phyloP scores from a whole-genome alignment of 2,329 filamentous ascomycete species.

The Plenodomus lindquistii region DNA sequence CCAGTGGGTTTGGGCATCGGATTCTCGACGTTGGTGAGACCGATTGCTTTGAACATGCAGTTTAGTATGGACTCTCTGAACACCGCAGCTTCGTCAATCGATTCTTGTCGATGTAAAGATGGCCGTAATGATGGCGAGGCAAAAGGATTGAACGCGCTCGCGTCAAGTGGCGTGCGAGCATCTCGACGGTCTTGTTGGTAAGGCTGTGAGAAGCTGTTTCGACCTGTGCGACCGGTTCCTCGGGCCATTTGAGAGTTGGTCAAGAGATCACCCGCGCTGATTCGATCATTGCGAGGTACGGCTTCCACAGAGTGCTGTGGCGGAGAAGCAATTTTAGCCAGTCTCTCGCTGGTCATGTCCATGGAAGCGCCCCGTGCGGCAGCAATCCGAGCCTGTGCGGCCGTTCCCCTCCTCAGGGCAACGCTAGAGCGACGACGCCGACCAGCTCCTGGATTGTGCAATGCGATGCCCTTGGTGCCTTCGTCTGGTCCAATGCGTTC shows the following conservation, averaged over 20 bases:
- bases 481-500: conserved; percentile 82
- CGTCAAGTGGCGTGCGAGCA: conserved; percentile 50
- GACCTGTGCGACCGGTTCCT: conserved; percentile 55
- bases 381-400: conserved; percentile 66
- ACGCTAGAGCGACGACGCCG: conserved; percentile 72
- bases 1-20: conserved; percentile 63
- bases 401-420: conserved; percentile 74
- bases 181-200: conserved; percentile 51
- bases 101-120: conserved; percentile 72
- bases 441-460: conserved; percentile 76
- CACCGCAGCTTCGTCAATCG: conserved; percentile 81
- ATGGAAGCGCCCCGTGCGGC: conserved; percentile 49
- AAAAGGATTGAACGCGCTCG: conserved; percentile 49
- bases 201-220: conserved; percentile 54
- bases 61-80: conserved; percentile 90
- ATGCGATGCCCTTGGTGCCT: conserved; percentile 85
- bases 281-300: conserved; percentile 32
- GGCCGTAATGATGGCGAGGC: conserved; percentile 34
- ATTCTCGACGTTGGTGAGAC: conserved; percentile 71
- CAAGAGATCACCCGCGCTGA: conserved; percentile 70
- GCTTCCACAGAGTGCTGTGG: conserved; percentile 12
- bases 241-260: conserved; percentile 75
- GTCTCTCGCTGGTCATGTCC: conserved; percentile 23
- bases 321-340: conserved; percentile 27
- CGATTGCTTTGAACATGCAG: conserved; percentile 94